Base-by-base conservation (phyloP, 306 rosid genomes). In the Medicago ruthenica region DNA sequence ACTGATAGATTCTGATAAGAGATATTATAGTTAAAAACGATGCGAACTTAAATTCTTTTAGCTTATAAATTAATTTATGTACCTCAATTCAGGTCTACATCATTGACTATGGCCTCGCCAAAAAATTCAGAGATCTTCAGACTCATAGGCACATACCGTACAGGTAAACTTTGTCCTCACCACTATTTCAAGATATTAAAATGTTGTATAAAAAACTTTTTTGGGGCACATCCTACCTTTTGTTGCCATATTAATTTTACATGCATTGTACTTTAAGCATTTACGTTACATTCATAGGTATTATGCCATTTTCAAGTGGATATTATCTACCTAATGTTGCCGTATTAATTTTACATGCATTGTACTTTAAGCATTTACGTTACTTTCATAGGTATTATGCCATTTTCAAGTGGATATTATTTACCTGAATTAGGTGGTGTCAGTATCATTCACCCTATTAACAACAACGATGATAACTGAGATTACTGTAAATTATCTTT, bases 71-170 rank as follows among this genome's bases (percentile, higher is more conserved):
- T 21, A 76, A 47, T 70, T 79, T 42, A 14, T 67, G 20, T 78
- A 54, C 76, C 64, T 61, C 51, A 66, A 82, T 75, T 73, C 91
- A 96, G 99, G 98, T 92, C 59, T 92, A 92, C 71, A 59, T 85
- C 73, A 96, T 96, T 80, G 99, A 96, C 83, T 96, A 85, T 83
- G 99, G 99, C 69, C 99, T 96, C 55, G 99, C 96, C 21, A 96
- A 96, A 87, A 96, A 92, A 89, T 96, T 83, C 67, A 87, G 98
- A 83, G 99, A 96, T 86, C 98, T 92, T 81, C 99, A 92, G 83
- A 90, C 97, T 79, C 98, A 92, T 80, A 90, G 81, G 86, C 99
- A 96, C 86, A 96, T 96, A 80, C 94, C 96, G 36, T 96, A 96
- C 89, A 92, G 98, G 99, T 96, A 81, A 71, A 64, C 15, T 27